phyloP scores from a whole-genome alignment of 208 protist species.

The Leishmania mexicana region DNA sequence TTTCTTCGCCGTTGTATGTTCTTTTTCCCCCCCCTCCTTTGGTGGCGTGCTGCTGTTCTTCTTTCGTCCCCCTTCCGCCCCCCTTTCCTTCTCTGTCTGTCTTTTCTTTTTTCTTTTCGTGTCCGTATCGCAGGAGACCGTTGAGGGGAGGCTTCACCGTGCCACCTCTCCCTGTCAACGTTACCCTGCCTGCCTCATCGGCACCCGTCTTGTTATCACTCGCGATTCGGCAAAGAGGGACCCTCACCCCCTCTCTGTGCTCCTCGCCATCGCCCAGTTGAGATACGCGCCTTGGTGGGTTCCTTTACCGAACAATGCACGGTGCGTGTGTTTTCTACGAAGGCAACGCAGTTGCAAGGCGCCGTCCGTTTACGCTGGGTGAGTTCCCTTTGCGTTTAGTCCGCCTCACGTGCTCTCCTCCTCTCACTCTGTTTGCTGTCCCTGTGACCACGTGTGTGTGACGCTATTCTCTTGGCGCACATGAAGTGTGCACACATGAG shows the following conservation, averaged over 20 bases:
- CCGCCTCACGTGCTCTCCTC: background rate
- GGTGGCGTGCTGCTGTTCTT: background rate
- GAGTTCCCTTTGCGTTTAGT: background rate
- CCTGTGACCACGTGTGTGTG: background rate
- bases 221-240: background rate
- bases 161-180: background rate
- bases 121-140: background rate
- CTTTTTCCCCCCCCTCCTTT: background rate
- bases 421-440: background rate
- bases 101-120: slow-evolving; percentile 7
- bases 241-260: too few species aligned
- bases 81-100: background rate
- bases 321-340: too few species aligned
- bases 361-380: too few species aligned
- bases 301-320: too few species aligned
- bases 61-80: background rate
- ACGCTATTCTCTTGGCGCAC: slow-evolving; percentile 11
- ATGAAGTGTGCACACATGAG: background rate
- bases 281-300: background rate
- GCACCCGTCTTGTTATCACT: background rate
- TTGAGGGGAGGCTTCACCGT: background rate
- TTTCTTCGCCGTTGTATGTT: background rate
- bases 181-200: background rate
- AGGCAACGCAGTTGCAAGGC: background rate
- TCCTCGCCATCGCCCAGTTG: background rate